phyloP scores from a whole-genome alignment of 495 filamentous ascomycete species.

The Xylaria grammica region DNA sequence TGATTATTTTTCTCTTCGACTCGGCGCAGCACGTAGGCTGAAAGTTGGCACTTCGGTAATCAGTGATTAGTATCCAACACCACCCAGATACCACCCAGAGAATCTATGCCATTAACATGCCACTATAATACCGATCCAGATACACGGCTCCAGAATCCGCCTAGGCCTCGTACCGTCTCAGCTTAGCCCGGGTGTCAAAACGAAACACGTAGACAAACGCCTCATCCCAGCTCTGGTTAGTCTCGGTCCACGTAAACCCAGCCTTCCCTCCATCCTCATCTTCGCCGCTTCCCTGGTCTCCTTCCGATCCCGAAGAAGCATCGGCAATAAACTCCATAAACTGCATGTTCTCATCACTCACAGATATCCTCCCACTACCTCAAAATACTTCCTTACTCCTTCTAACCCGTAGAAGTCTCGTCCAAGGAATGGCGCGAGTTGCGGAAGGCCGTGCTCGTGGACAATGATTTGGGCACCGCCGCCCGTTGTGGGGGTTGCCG shows the following conservation, averaged over 20 bases:
- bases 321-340: constrained; percentile 55
- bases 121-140: no score
- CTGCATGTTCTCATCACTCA: constrained; percentile 51
- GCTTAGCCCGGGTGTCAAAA: constrained; percentile 50
- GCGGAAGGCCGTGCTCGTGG: constrained; percentile 61
- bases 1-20: no score
- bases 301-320: constrained; percentile 21
- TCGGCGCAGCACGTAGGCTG: no score
- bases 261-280: constrained; percentile 58
- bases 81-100: no score
- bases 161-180: constrained; percentile 64
- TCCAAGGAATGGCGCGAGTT: constrained; percentile 63
- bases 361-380: constrained; percentile 46
- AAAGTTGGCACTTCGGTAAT: no score
- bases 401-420: constrained; percentile 56
- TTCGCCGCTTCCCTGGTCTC: constrained; percentile 50
- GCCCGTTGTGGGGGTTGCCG: neutral
- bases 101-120: no score
- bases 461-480: constrained; percentile 34
- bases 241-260: constrained; percentile 55
- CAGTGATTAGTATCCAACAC: no score
- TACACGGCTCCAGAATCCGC: constrained; percentile 69
- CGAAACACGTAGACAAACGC: constrained; percentile 60
- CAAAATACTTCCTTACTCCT: constrained; percentile 57
- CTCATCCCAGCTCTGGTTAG: constrained; percentile 63